Evolutionary conservation across 495 filamentous ascomycete species (phyloP).

Genomic region (Oleoguttula mirabilis): DNA sequence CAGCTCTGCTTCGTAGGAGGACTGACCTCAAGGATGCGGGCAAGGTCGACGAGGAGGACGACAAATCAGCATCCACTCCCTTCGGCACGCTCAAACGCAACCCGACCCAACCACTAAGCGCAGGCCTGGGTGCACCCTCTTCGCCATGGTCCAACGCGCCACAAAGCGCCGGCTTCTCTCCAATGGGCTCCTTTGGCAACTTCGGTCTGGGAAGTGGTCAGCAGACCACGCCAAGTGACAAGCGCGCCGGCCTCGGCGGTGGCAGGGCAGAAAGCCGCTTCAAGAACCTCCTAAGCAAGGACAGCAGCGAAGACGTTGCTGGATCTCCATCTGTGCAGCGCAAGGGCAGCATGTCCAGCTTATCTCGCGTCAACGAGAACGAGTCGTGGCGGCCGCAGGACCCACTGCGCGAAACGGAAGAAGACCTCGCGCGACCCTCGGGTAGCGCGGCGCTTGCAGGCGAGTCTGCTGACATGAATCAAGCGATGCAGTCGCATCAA

Average conservation of each 20-base stretch:
- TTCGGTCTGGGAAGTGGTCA: conserved; percentile 51
- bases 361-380: conserved; percentile 43
- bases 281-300: conserved; percentile 70
- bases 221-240: conserved; percentile 47
- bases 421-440: conserved; percentile 46
- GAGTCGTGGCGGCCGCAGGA: conserved; percentile 38
- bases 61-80: conserved; percentile 35
- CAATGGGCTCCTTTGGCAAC: conserved; percentile 75
- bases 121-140: conserved; percentile 38
- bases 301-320: conserved; percentile 52
- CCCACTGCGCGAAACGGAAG: conserved; percentile 58
- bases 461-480: conserved; percentile 60
- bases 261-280: conserved; percentile 65
- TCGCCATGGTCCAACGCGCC: conserved; percentile 62
- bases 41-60: conserved; percentile 31
- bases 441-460: conserved; percentile 75
- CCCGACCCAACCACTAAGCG: conserved; percentile 50
- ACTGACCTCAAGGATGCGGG: conserved; percentile 49
- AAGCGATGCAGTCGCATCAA: conserved; percentile 22
- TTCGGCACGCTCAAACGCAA: conserved; percentile 58
- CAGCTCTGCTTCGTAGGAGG: conserved; percentile 59
- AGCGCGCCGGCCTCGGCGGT: conserved; percentile 55
- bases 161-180: conserved; percentile 46
- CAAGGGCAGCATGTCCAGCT: conserved; percentile 40
- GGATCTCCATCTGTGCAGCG: conserved; percentile 36